Evolutionary conservation across 2,329 filamentous ascomycete species (phyloP).

Genomic region (Alternaria ethzedia): DNA sequence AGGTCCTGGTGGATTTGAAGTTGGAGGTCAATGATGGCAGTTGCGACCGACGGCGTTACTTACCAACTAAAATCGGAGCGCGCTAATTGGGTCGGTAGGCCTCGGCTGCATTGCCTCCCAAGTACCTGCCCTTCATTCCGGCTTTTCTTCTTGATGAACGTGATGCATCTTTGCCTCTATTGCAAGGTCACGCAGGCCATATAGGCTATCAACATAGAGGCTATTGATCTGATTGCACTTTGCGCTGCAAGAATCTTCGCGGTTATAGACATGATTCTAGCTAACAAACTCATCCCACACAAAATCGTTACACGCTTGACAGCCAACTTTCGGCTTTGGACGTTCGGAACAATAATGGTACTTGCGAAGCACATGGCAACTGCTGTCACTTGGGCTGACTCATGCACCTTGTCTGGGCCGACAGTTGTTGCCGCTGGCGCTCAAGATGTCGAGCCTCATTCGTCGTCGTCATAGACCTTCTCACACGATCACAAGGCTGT

Average conservation of each 20-base stretch:
- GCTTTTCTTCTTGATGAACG: constrained; percentile 31
- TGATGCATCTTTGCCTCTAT: constrained; percentile 16
- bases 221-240: background rate
- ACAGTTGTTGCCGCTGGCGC: constrained; percentile 23
- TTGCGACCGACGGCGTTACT: constrained; percentile 19
- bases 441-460: constrained; percentile 22
- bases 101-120: constrained; percentile 34
- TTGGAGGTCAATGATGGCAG: constrained; percentile 33
- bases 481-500: constrained; percentile 23
- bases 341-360: background rate
- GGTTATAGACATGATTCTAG: background rate
- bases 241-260: background rate
- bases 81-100: constrained; percentile 38
- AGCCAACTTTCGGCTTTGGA: background rate
- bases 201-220: background rate
- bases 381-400: background rate
- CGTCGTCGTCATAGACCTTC: constrained; percentile 37
- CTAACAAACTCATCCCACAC: background rate
- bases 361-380: constrained; percentile 2
- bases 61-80: constrained; percentile 24
- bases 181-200: background rate
- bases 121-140: constrained; percentile 28
- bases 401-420: background rate
- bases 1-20: constrained; percentile 31
- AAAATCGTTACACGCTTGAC: background rate